Conservation (phyloP, 305 asterid genomes). For the Petunia hybrid region DNA sequence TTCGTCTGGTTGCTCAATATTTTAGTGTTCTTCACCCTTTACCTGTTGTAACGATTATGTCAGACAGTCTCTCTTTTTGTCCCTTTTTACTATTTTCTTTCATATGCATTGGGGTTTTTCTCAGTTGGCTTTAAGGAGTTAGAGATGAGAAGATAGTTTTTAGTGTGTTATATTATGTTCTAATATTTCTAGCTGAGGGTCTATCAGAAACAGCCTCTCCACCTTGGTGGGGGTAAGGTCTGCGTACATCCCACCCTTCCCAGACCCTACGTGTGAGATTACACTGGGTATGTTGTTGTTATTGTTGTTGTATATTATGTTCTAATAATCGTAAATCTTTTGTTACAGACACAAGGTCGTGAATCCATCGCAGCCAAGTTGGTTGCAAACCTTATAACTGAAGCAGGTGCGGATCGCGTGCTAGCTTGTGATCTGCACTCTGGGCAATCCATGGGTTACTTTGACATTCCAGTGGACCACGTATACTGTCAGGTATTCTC, state of each 20-base stretch:
- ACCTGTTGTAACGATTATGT: background rate
- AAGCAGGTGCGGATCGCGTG: conserved; percentile 92
- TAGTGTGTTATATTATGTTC: conserved; percentile 27
- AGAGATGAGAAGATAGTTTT: background rate
- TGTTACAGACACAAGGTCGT: conserved; percentile 84
- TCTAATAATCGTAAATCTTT: conserved; percentile 30
- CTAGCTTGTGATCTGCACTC: conserved; percentile 97
- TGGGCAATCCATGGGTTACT: conserved; percentile 94
- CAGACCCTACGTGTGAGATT: no score
- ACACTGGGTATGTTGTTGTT: no score
- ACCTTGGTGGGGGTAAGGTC: no score
- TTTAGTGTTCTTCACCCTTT: conserved; percentile 4
- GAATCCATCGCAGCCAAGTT: conserved; percentile 92
- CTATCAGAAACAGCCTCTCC: no score
- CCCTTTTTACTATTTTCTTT: conserved; percentile 1
- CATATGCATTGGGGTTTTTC: background rate
- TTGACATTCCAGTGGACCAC: conserved; percentile 94
- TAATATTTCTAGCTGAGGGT: background rate
- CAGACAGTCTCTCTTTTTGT: background rate
- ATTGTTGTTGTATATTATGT: background rate
- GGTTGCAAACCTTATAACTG: conserved; percentile 86
- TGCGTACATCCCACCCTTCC: no score
- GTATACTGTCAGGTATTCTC: conserved; percentile 77
- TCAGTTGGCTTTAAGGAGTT: background rate
- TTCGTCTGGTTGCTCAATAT: background rate